These are phyloP conservation scores for Acacia concinna DNA, from an alignment of 331 rosid species.

Conservation along the genomic window DNA sequence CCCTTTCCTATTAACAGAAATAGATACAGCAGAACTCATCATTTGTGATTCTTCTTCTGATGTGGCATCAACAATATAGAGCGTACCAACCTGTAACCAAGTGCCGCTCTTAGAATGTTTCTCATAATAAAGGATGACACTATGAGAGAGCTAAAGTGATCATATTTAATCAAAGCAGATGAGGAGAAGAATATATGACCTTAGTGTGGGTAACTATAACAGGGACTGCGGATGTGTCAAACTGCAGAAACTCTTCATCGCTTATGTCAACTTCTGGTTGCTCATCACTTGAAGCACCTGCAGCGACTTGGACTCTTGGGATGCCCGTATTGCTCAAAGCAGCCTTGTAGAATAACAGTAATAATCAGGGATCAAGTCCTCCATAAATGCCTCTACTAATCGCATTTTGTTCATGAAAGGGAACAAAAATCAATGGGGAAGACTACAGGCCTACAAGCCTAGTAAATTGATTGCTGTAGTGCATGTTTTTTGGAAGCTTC, in stretches of 20 bases:
- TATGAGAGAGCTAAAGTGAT: not conserved
- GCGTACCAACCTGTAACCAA: slow-evolving; percentile 61
- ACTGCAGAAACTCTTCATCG: slow-evolving; percentile 88
- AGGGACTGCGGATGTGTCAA: slow-evolving; percentile 84
- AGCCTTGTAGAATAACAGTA: slow-evolving; percentile 60
- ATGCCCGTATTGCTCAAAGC: slow-evolving; percentile 90
- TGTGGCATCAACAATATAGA: slow-evolving; percentile 84
- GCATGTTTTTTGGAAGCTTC: not conserved
- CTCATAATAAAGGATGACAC: slow-evolving; percentile 1
- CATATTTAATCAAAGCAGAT: not conserved
- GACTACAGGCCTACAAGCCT: not conserved
- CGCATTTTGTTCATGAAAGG: not conserved
- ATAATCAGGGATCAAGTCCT: slow-evolving; percentile 15
- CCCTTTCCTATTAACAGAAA: slow-evolving; percentile 71
- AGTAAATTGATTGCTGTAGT: not conserved
- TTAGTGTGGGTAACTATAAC: slow-evolving; percentile 80
- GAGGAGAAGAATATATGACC: slow-evolving; percentile 40
- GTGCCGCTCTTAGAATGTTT: not conserved
- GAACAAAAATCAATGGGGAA: slow-evolving; percentile 5
- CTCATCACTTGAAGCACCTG: slow-evolving; percentile 56
- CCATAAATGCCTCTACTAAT: slow-evolving; percentile 9
- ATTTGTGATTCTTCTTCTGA: slow-evolving; percentile 88
- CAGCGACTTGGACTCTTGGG: slow-evolving; percentile 71
- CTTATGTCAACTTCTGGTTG: slow-evolving; percentile 77
- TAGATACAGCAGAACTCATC: slow-evolving; percentile 88